Conservation (phyloP, 768 basidiomycete genomes). For the Pisolithus sp. region DNA sequence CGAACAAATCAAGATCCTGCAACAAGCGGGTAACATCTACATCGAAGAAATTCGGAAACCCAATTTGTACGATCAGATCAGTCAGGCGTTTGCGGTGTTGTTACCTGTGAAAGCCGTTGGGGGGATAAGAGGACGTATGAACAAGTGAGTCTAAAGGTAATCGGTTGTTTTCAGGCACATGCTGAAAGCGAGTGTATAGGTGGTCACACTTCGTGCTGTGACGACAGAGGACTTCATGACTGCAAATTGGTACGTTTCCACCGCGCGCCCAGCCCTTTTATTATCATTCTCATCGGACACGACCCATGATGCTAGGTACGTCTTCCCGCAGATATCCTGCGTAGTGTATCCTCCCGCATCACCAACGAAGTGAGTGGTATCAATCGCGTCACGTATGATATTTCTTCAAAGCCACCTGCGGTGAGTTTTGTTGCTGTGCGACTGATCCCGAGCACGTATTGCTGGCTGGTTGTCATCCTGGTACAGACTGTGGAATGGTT, state of each 20-base stretch:
- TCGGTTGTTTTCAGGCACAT: neutral
- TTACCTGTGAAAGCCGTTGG: constrained; percentile 96
- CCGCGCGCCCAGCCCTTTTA: neutral
- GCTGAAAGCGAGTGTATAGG: constrained; percentile 35
- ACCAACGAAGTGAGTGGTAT: constrained; percentile 98
- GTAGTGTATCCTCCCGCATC: constrained; percentile 90
- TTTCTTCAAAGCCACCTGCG: constrained; percentile 95
- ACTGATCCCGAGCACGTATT: constrained; percentile 4
- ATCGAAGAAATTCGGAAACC: constrained; percentile 97
- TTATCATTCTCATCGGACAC: constrained; percentile 14
- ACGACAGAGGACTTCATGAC: constrained; percentile 99
- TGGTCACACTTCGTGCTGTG: constrained; percentile 91
- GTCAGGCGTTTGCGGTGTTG: constrained; percentile 94
- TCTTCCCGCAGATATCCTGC: constrained; percentile 87
- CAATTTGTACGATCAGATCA: constrained; percentile 86
- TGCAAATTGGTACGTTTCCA: constrained; percentile 76
- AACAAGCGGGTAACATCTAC: constrained; percentile 91
- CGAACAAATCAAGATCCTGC: constrained; percentile 85
- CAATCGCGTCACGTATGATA: constrained; percentile 93
- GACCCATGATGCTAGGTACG: constrained; percentile 58
- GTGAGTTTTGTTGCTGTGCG: constrained; percentile 34
- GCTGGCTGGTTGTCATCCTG: neutral
- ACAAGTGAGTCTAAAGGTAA: constrained; percentile 46
- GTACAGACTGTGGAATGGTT: neutral
- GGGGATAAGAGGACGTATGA: constrained; percentile 93